These are phyloP conservation scores for Carex cristatella DNA, from an alignment of 176 grass and related monocot genomes.

Conservation along the genomic window DNA sequence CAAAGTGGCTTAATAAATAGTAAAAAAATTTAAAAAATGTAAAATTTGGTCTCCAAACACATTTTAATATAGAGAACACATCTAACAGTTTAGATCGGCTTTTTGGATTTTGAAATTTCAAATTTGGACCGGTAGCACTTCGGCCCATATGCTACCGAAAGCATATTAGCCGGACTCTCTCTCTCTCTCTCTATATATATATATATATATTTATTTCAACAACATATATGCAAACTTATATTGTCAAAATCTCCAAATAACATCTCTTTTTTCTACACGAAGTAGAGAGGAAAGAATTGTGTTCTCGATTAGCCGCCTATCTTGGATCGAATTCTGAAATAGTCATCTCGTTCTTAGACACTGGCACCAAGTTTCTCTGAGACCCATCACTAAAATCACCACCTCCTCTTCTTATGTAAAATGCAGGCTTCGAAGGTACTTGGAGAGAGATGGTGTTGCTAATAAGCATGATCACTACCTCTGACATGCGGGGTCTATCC, in stretches of 20 bases:
- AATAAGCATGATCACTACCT: conserved; percentile 42
- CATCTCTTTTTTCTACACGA: neutral
- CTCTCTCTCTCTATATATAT: too few species aligned
- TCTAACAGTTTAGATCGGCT: too few species aligned
- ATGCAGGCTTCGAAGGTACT: conserved; percentile 22
- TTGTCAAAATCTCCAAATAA: neutral
- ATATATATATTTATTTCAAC: too few species aligned
- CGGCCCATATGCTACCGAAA: too few species aligned
- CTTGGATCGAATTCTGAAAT: neutral
- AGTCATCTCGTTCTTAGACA: neutral
- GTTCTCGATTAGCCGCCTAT: neutral
- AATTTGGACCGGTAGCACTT: too few species aligned
- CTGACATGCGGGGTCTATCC: conserved; percentile 55
- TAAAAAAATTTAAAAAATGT: too few species aligned
- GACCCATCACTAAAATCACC: neutral
- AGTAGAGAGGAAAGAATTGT: neutral
- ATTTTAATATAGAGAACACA: too few species aligned
- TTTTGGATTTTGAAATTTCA: too few species aligned
- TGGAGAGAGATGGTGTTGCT: neutral
- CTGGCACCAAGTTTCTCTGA: neutral
- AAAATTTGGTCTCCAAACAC: too few species aligned
- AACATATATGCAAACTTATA: too few species aligned
- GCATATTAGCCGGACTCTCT: too few species aligned
- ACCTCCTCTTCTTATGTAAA: conserved; percentile 12
- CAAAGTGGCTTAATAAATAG: too few species aligned